Conservation (phyloP, 805 yeast species). For the Hyphopichia homilentoma region DNA sequence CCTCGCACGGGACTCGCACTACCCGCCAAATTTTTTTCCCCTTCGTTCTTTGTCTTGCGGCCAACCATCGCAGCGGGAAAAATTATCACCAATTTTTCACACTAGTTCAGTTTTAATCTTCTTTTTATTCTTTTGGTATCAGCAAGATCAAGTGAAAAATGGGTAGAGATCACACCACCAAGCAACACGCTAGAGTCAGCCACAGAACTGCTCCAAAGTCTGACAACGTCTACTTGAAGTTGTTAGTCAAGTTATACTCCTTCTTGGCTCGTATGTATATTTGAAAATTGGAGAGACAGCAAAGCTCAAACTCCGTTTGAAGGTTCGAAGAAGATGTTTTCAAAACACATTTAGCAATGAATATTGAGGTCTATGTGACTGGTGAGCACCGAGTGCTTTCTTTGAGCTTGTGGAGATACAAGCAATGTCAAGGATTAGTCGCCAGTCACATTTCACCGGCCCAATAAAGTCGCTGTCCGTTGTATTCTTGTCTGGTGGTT, state of each 20-base stretch:
- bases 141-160: conserved; percentile 41
- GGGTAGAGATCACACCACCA: conserved; percentile 97
- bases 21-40: not conserved
- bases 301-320: too few species aligned
- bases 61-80: too few species aligned
- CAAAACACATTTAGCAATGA: too few species aligned
- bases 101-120: not conserved
- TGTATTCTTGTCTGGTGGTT: too few species aligned
- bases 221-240: conserved; percentile 97
- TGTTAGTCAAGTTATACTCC: conserved; percentile 96
- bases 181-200: conserved; percentile 93
- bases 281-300: conserved; percentile 11
- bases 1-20: not conserved
- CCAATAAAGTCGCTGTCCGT: too few species aligned
- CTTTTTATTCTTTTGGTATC: conserved; percentile 2
- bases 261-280: conserved; percentile 96
- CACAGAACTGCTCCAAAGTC: conserved; percentile 99
- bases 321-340: too few species aligned
- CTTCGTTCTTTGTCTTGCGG: not conserved
- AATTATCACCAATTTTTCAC: not conserved
- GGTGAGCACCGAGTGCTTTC: too few species aligned
- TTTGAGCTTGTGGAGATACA: too few species aligned
- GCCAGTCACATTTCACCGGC: too few species aligned
- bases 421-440: too few species aligned
- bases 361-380: too few species aligned